Evolutionary conservation across 192 early-diverging fungal genomes (phyloP), one percentile per base, ranked within the genome.

Genomic region (Linnemannia elongata): DNA sequence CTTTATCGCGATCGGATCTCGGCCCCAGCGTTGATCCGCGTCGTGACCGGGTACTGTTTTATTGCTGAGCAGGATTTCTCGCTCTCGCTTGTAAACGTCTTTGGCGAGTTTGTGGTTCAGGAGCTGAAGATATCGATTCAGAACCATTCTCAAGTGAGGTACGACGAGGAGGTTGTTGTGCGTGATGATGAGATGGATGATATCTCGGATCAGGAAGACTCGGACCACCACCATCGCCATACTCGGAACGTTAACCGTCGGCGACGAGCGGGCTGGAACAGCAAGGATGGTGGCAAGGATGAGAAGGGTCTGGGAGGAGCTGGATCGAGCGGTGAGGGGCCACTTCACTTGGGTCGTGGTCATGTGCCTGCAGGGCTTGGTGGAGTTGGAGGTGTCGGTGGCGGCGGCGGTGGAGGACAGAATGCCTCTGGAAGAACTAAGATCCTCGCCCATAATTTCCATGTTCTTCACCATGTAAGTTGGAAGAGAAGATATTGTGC

Each of bases 81-180:
- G n/a, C 38, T 82, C 45, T 60, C 36, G 30, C 57, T 52, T 9
- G 85, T 72, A 33, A 91, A 90, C 41, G 75, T 88, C 4, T 90
- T 92, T 88, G 90, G 83, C 18, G 90, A 91, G 57, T 85, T 88
- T 42, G 79, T 92, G 12, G 74, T 91, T 7, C 90, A 92, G 35
- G 90, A 91, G 63, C 52, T 89, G 9, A 89, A 82, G 74, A 41
- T 63, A 1, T 85, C 83, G 12, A 80, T 91, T 33, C 76, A 57
- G 42, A 75, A 78, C 30, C 33, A 86, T 77, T 36, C 55, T 1
- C n/a, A 74, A 20, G 70, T 22, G 0, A 69, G 63, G 55, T 63
- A 80, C 63, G 75, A 77, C 24, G 79, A 75, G 24, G 76, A 78
- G 5, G 2, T 76, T 38, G 4, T 41, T 33, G n/a, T 57, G 17